Base-by-base conservation (phyloP, 2,329 filamentous ascomycete species). In the Penicillium sp. region DNA sequence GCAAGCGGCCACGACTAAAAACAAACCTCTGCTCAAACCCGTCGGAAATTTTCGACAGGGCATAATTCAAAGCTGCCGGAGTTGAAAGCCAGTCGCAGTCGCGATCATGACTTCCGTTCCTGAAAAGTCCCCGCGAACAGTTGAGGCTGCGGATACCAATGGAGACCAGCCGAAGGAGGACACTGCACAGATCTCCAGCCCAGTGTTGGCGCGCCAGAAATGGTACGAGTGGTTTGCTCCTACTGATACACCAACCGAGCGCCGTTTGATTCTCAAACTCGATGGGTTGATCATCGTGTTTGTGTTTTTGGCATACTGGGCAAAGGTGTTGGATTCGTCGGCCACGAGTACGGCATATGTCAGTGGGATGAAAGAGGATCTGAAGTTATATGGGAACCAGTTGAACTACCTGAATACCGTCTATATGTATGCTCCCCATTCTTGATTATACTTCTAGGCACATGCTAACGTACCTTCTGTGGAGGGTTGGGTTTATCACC, bases 381-480 rank as follows among this genome's bases (percentile, higher is more conserved):
- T 63, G 7, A 43, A 46, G 10, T 30, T 62, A 2, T 62, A 55
- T 42, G 60, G 60, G 1, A 63, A 63, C 30, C 58, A 62, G 21
- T 48, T 62, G 23, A 61, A 62, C 18, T 62, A 62, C 46, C 30
- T 62, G 12, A 60, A 62, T n/a, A 61, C 55, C 2, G 52, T 58
- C 10, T 59, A 59, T 27, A 58, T 52, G 55, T 57, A 51, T 37
- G 55, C 1, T 26, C 3, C 13, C 23, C 8, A 13, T 20, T 9
- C 23, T 3, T n/a, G 26, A 17, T 37, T 26, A 20, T 20, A 13
- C 8, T 7, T 6, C n/a, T 10, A 15, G 10, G 4, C 26, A 18
- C n/a, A 24, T 12, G 12, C 40, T 33, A 27, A 20, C 47, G 48
- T 15, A 34, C 5, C 13, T 30, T 30, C 10, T 10, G 13, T 29